Conservation (phyloP, 768 basidiomycete species). For the Phlegmacium glaucopus region DNA sequence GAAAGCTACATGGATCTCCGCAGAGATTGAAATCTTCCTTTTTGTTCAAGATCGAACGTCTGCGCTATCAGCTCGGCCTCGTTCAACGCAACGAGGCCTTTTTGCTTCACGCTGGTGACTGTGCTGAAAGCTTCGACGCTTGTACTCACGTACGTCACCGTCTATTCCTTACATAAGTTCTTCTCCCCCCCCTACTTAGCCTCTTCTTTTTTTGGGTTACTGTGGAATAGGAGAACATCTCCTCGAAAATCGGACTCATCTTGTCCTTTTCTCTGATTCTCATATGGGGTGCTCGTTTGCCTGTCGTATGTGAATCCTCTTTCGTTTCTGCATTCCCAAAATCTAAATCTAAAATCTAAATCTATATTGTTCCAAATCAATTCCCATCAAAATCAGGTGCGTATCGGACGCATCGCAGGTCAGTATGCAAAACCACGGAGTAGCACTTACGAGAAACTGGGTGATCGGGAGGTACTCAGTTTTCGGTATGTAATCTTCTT, state of each 20-base stretch:
- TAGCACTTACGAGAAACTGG: conserved; percentile 75
- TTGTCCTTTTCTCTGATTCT: conserved; percentile 94
- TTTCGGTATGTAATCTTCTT: conserved; percentile 61
- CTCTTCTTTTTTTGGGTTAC: background rate
- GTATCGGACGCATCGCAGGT: conserved; percentile 90
- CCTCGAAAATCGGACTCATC: conserved; percentile 85
- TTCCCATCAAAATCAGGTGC: conserved; percentile 41
- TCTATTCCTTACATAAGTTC: conserved; percentile 9
- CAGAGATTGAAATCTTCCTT: conserved; percentile 9
- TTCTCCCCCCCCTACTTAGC: conserved; percentile 1
- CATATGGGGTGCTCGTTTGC: conserved; percentile 89
- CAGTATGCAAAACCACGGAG: conserved; percentile 96
- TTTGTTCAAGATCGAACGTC: conserved; percentile 66
- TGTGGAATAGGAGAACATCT: conserved; percentile 68
- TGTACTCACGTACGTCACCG: conserved; percentile 69
- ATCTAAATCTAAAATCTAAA: background rate
- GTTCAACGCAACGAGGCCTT: conserved; percentile 90
- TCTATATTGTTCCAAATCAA: background rate
- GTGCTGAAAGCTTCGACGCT: conserved; percentile 93
- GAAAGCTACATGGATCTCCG: conserved; percentile 26
- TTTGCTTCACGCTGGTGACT: conserved; percentile 95
- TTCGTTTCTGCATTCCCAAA: background rate
- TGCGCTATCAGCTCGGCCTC: conserved; percentile 73
- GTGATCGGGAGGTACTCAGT: conserved; percentile 73
- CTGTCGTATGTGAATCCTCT: conserved; percentile 60